Percentiles rank a stretch among this genome's conserved stretches.
phyloP scores from a whole-genome alignment of 768 basidiomycete species.

The Amanita molliuscula region DNA sequence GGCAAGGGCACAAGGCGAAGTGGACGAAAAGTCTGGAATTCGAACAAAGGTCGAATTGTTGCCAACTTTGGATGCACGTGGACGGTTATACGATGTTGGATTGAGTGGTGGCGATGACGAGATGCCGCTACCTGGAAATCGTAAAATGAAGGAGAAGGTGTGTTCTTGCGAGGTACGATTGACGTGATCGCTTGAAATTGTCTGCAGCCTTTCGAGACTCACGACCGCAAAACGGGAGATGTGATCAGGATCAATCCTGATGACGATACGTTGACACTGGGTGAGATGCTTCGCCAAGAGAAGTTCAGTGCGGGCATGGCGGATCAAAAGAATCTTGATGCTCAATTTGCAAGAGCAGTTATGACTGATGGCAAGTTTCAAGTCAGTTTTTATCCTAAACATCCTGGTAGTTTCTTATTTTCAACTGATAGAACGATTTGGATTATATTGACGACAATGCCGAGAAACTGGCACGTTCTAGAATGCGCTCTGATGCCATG shows the following conservation, averaged over 20 bases:
- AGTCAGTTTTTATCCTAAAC: slow-evolving; percentile 27
- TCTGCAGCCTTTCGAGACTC: slow-evolving; percentile 62
- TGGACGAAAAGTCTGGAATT: slow-evolving; percentile 28
- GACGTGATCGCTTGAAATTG: slow-evolving; percentile 2
- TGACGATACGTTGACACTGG: slow-evolving; percentile 77
- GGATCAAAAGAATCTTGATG: slow-evolving; percentile 89
- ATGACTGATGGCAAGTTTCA: slow-evolving; percentile 83
- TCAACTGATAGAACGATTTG: slow-evolving; percentile 54
- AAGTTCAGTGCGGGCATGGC: slow-evolving; percentile 79
- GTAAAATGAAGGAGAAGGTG: slow-evolving; percentile 69
- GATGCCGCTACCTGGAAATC: slow-evolving; percentile 49
- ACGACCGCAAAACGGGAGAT: slow-evolving; percentile 85
- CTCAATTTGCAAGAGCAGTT: slow-evolving; percentile 80
- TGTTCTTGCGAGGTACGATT: slow-evolving; percentile 13
- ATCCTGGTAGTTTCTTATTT: not conserved
- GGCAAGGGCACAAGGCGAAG: slow-evolving; percentile 34
- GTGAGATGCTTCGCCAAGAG: slow-evolving; percentile 91
- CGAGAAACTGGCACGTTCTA: slow-evolving; percentile 82
- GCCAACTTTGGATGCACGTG: slow-evolving; percentile 79
- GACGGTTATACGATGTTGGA: slow-evolving; percentile 87
- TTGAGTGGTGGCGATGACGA: slow-evolving; percentile 52
- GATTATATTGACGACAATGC: slow-evolving; percentile 98
- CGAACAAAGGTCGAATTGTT: slow-evolving; percentile 70
- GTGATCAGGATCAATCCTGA: slow-evolving; percentile 84
- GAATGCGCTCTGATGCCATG: slow-evolving; percentile 95